Percentiles rank a stretch among this genome's conserved stretches.
Evolutionary conservation across 1,139 yeast species (phyloP).

Genomic region (Trichomonascaceae sp.): DNA sequence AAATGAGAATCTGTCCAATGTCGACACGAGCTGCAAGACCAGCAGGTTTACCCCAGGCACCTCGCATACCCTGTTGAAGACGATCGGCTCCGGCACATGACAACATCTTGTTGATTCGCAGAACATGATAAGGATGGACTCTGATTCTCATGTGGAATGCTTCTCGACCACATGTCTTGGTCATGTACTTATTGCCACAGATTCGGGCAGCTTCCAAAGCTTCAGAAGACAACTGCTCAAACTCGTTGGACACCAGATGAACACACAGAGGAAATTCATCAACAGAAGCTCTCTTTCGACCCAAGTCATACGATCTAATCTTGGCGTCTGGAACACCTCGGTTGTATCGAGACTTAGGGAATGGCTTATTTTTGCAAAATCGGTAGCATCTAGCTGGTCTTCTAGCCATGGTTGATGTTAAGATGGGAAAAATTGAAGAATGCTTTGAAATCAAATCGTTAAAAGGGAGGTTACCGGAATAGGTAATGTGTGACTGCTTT

Average conservation of each 20-base stretch:
- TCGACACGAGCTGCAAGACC: slow-evolving; percentile 99
- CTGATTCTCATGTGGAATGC: slow-evolving; percentile 99
- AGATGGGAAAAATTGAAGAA: slow-evolving; percentile 1
- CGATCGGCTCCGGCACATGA: slow-evolving; percentile 99
- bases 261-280: slow-evolving; percentile 99
- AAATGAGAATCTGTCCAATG: slow-evolving; percentile 97
- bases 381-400: slow-evolving; percentile 99
- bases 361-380: slow-evolving; percentile 99
- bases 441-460: slow-evolving; percentile 1
- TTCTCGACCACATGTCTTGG: slow-evolving; percentile 97
- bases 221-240: slow-evolving; percentile 98
- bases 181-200: slow-evolving; percentile 99
- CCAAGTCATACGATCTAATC: slow-evolving; percentile 98
- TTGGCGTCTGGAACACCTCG: slow-evolving; percentile 99
- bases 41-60: slow-evolving; percentile 99
- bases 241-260: slow-evolving; percentile 98
- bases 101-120: slow-evolving; percentile 99
- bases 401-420: slow-evolving; percentile 79
- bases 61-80: slow-evolving; percentile 99
- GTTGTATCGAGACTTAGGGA: slow-evolving; percentile 99
- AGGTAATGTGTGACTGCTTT: slow-evolving; percentile 7
- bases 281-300: slow-evolving; percentile 99
- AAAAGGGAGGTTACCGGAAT: slow-evolving; percentile 1
- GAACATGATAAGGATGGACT: slow-evolving; percentile 99
- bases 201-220: slow-evolving; percentile 99